A percentile compares a stretch with the other conserved stretches of the same genome.
Evolutionary conservation across 2,329 filamentous ascomycete species (phyloP).

Genomic region (Penicillium sp.): DNA sequence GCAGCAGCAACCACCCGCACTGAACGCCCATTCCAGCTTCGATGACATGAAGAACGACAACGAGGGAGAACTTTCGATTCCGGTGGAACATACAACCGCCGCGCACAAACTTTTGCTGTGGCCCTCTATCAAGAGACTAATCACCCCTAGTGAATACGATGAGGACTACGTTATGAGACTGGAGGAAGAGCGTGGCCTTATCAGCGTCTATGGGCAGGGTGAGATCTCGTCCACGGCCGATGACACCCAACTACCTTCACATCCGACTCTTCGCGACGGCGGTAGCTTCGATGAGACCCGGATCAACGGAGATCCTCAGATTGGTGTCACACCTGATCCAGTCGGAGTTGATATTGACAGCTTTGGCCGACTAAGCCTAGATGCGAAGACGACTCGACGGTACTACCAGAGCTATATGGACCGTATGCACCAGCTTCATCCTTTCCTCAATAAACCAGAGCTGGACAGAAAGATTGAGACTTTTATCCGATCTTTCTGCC

Average conservation of each 20-base stretch:
- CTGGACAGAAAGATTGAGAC: conserved; percentile 50
- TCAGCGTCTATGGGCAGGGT: conserved; percentile 73
- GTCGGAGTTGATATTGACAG: conserved; percentile 48
- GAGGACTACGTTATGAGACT: conserved; percentile 69
- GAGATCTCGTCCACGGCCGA: conserved; percentile 63
- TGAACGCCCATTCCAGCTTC: not conserved
- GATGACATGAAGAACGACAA: conserved; percentile 24
- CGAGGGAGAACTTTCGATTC: conserved; percentile 63
- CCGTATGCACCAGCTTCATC: conserved; percentile 61
- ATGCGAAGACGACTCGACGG: conserved; percentile 47
- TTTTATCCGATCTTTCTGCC: conserved; percentile 50
- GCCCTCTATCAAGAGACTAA: conserved; percentile 63
- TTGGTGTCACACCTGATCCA: conserved; percentile 22
- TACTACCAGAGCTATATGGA: conserved; percentile 55
- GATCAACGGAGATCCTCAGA: conserved; percentile 8
- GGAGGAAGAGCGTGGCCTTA: conserved; percentile 67
- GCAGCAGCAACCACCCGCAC: not conserved
- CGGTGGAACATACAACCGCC: conserved; percentile 83
- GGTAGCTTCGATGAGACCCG: conserved; percentile 4
- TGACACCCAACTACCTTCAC: conserved; percentile 38
- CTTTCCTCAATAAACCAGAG: conserved; percentile 55
- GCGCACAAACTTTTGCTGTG: conserved; percentile 75
- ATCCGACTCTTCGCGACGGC: conserved; percentile 7
- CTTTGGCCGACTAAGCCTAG: conserved; percentile 51
- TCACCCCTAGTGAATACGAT: conserved; percentile 53